These are phyloP conservation scores for Phylloporus arenicola DNA, from an alignment of 768 basidiomycete genomes.

Conservation along the genomic window DNA sequence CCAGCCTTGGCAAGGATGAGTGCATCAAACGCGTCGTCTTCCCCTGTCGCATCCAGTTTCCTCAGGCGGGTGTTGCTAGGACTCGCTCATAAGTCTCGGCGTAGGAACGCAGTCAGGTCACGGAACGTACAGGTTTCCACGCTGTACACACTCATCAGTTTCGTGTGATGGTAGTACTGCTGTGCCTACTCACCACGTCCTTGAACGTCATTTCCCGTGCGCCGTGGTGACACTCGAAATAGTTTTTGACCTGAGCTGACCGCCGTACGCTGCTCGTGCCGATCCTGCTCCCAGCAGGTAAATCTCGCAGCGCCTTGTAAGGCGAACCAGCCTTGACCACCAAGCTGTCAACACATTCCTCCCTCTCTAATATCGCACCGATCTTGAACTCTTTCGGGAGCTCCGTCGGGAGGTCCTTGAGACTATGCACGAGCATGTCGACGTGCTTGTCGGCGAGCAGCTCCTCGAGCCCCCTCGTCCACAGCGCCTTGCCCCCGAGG, in stretches of 20 bases:
- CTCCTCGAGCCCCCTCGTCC: constrained; percentile 96
- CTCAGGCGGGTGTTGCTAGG: constrained; percentile 80
- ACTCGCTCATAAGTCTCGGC: constrained; percentile 5
- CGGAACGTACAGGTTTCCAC: constrained; percentile 76
- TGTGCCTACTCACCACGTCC: constrained; percentile 68
- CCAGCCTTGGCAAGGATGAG: constrained; percentile 93
- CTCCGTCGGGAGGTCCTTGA: constrained; percentile 91
- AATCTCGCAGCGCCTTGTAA: constrained; percentile 72
- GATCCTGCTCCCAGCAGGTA: constrained; percentile 86
- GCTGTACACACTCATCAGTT: constrained; percentile 36
- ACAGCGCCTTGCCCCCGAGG: constrained; percentile 85
- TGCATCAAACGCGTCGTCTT: constrained; percentile 71
- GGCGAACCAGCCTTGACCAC: constrained; percentile 71
- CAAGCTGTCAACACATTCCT: constrained; percentile 84
- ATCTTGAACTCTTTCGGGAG: constrained; percentile 82
- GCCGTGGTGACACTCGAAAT: constrained; percentile 48
- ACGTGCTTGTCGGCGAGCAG: constrained; percentile 64
- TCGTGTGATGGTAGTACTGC: neutral
- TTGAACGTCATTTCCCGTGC: constrained; percentile 57
- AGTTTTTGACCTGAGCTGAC: constrained; percentile 82
- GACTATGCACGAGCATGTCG: constrained; percentile 88
- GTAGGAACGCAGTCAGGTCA: constrained; percentile 1
- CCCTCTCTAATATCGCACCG: constrained; percentile 79
- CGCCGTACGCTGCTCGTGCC: constrained; percentile 93
- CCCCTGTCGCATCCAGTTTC: constrained; percentile 75